Percentiles rank a stretch among this genome's conserved stretches.
phyloP scores from a whole-genome alignment of 2,329 filamentous ascomycete species.

The Talaromyces sp. region DNA sequence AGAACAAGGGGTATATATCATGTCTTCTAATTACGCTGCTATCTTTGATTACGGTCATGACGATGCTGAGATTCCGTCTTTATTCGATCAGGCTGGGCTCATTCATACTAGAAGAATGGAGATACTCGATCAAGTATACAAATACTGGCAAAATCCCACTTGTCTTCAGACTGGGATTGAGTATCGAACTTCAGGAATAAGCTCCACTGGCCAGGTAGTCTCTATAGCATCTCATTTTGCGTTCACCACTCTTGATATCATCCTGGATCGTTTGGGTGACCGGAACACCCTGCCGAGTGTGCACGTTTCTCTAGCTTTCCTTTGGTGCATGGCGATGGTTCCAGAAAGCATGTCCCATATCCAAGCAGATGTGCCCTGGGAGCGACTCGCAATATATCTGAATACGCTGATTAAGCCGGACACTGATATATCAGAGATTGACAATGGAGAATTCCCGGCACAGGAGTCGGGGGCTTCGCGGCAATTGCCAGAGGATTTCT shows the following conservation, averaged over 20 bases:
- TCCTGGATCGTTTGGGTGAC: constrained; percentile 46
- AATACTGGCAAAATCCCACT: constrained; percentile 19
- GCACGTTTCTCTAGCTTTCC: constrained; percentile 51
- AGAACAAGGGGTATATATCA: constrained; percentile 52
- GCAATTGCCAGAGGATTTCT: constrained; percentile 56
- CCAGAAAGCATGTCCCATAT: constrained; percentile 36
- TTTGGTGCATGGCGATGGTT: constrained; percentile 41
- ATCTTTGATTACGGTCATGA: constrained; percentile 52
- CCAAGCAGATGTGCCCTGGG: constrained; percentile 48
- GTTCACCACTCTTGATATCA: constrained; percentile 39
- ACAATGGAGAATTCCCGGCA: constrained; percentile 38
- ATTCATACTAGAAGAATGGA: constrained; percentile 15
- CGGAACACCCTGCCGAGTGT: constrained; percentile 51
- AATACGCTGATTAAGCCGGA: constrained; percentile 47
- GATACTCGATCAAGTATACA: constrained; percentile 19
- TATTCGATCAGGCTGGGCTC: constrained; percentile 23
- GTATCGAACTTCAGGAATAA: constrained; percentile 11
- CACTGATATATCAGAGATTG: constrained; percentile 31
- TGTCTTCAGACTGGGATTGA: constrained; percentile 1
- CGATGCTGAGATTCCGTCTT: constrained; percentile 26
- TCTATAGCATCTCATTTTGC: constrained; percentile 38
- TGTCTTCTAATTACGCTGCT: constrained; percentile 51
- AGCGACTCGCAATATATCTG: constrained; percentile 46
- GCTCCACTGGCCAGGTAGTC: constrained; percentile 23
- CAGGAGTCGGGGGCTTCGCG: constrained; percentile 35